Evolutionary conservation across 495 filamentous ascomycete genomes (phyloP), one percentile per base, ranked within the genome.

Genomic region (Annulohypoxylon nitens): DNA sequence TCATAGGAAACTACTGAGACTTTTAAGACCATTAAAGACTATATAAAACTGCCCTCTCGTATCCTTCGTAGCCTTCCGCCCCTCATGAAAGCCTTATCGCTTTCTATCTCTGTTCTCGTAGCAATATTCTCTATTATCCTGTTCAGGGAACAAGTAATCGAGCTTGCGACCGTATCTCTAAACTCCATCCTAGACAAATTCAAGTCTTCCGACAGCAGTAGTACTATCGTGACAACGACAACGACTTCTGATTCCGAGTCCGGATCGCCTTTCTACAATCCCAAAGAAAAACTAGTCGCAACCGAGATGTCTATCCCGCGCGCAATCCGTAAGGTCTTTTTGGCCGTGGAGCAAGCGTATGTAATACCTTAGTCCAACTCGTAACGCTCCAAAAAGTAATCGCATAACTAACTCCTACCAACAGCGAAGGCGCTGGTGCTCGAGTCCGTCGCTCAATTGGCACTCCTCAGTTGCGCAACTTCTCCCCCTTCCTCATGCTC

Each of bases 401-500:
- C 30, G 30, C 30, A 30, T 30, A 30, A 25, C 48, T 51, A 51
- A 51, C 48, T 8, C 48, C 48, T 7, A 26, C 11, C 10, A 10
- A 51, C 48, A 51, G 48, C 58, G 95, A 98, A 81, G 95, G 95
- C 61, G 94, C 92, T 4, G 95, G 95, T 41, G 95, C 95, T 0
- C 86, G 91, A 48, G 95, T 98, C 2, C 89, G 95, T 43, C 91
- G 95, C 69, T 94, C 92, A 33, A 93, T 99, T 77, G 95, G 95
- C 58, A 97, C 93, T 2, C 85, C 92, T 5, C 88, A 92, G 69
- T 87, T 98, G 3, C 88, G 91, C 76, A 93, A 97, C 82, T 92
- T 99, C 84, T 91, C 89, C 18, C 95, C 95, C 10, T 99, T 99
- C 85, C 87, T 99, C 12, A 97, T 99, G 95, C 92, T 98, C 25